Evolutionary conservation across 441 rosid species (phyloP).

Genomic region (Hura crepitans): DNA sequence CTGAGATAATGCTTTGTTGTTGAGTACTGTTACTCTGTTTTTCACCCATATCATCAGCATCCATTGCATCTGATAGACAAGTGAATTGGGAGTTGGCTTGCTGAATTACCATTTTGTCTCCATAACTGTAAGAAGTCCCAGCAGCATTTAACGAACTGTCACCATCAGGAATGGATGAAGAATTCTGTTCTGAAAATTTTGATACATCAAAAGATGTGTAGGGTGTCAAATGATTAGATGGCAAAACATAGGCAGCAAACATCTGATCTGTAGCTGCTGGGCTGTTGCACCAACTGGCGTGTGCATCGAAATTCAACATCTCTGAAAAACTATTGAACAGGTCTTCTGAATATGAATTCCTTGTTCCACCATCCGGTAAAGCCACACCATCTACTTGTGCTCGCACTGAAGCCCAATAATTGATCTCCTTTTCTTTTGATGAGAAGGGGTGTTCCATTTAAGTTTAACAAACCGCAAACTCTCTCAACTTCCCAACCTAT

Average conservation of each 20-base stretch:
- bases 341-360: conserved; percentile 44
- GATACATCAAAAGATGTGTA: conserved; percentile 36
- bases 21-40: conserved; percentile 28
- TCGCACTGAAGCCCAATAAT: conserved; percentile 39
- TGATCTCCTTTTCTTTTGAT: conserved; percentile 45
- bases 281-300: conserved; percentile 61
- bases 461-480: conserved; percentile 8
- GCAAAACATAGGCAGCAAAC: conserved; percentile 38
- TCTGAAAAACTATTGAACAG: conserved; percentile 45
- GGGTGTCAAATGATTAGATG: conserved; percentile 38
- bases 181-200: conserved; percentile 32
- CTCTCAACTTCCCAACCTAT: conserved; percentile 14
- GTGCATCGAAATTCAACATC: conserved; percentile 56
- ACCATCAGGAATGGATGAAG: conserved; percentile 27
- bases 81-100: conserved; percentile 33
- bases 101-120: conserved; percentile 39
- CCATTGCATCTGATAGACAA: conserved; percentile 29
- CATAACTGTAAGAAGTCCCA: conserved; percentile 37
- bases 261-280: conserved; percentile 50
- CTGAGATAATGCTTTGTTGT: conserved; percentile 26
- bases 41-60: conserved; percentile 24
- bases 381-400: conserved; percentile 41
- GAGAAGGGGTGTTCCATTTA: conserved; percentile 57
- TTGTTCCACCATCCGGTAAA: conserved; percentile 24
- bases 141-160: conserved; percentile 26